Evolutionary conservation across 2,329 filamentous ascomycete genomes (phyloP).

Genomic region (Pseudovirgaria hyperparasitica): DNA sequence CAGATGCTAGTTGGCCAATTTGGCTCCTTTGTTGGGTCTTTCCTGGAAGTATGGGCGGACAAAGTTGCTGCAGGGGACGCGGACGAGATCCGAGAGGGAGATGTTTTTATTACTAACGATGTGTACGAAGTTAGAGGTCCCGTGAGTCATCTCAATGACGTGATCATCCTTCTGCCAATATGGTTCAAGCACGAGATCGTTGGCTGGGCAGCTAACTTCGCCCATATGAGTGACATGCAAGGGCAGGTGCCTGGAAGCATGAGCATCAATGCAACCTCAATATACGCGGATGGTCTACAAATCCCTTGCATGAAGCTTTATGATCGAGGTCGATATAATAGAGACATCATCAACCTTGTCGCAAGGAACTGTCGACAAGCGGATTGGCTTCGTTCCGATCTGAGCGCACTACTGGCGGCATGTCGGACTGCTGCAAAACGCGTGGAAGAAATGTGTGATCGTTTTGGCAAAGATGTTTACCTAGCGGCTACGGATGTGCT

Average conservation of each 20-base stretch:
- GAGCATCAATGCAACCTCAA: conserved; percentile 35
- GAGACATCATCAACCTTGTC: conserved; percentile 31
- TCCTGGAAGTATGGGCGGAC: conserved; percentile 34
- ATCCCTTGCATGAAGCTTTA: conserved; percentile 38
- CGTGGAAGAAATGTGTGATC: conserved; percentile 31
- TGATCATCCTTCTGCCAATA: conserved; percentile 37
- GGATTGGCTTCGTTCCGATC: conserved; percentile 36
- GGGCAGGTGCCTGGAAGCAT: conserved; percentile 39
- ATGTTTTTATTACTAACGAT: conserved; percentile 40
- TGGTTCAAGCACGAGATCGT: conserved; percentile 31
- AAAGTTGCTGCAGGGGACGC: conserved; percentile 27
- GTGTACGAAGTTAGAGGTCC: conserved; percentile 37
- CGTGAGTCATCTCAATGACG: conserved; percentile 37
- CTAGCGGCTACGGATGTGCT: conserved; percentile 33
- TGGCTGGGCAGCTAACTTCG: conserved; percentile 39
- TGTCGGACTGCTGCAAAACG: conserved; percentile 32
- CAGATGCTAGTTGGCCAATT: conserved; percentile 41
- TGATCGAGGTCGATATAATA: conserved; percentile 30
- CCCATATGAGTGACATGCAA: conserved; percentile 32
- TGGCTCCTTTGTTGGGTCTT: conserved; percentile 36
- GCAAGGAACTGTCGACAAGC: conserved; percentile 37
- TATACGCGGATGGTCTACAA: conserved; percentile 39
- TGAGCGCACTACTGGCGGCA: conserved; percentile 34
- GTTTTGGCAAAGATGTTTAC: conserved; percentile 33
- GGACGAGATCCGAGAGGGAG: conserved; percentile 21